Percentiles rank a stretch among this genome's conserved stretches.
Conservation (phyloP, 306 rosid genomes). For the Ormosia emarginata region DNA sequence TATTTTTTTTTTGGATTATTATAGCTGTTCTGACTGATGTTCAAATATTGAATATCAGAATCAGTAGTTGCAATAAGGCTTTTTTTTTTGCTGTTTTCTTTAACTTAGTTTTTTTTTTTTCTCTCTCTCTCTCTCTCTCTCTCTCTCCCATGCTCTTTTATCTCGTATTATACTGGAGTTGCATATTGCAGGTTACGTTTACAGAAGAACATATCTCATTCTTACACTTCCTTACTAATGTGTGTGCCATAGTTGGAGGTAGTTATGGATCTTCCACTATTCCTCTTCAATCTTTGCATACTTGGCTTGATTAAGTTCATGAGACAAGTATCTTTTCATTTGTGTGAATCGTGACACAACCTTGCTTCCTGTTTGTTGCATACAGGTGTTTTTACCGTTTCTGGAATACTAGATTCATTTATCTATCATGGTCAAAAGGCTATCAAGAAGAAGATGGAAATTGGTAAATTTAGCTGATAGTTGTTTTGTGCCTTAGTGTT, state of each 20-base stretch:
- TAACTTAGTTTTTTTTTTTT: neutral
- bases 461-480: constrained; percentile 78
- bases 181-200: constrained; percentile 74
- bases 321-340: neutral
- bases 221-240: constrained; percentile 92
- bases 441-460: constrained; percentile 96
- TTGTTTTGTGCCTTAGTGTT: constrained; percentile 20
- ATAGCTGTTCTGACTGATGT: neutral
- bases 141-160: neutral
- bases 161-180: neutral
- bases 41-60: neutral
- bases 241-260: constrained; percentile 99
- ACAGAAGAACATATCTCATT: constrained; percentile 78
- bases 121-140: neutral
- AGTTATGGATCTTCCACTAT: constrained; percentile 24
- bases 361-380: constrained; percentile 18
- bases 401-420: constrained; percentile 95
- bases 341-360: constrained; percentile 9
- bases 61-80: neutral
- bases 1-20: constrained; percentile 1
- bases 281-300: neutral
- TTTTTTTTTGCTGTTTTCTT: constrained; percentile 8
- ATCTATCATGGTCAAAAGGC: constrained; percentile 95
- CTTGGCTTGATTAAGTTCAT: neutral
- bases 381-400: constrained; percentile 86